Conservation (phyloP, 805 yeast species). For the Peterozyma xylosa region DNA sequence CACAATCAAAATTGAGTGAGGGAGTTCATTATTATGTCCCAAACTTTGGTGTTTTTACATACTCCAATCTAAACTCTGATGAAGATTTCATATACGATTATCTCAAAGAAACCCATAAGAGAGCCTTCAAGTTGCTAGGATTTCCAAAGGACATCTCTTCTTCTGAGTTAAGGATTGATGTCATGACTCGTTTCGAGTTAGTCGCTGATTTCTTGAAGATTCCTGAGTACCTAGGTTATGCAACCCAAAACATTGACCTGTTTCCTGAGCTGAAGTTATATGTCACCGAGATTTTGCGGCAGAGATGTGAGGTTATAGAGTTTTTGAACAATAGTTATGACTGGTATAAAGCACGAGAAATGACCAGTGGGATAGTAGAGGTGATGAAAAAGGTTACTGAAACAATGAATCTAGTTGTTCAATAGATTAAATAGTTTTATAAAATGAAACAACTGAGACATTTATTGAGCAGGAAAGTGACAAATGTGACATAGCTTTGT, state of each 20-base stretch:
- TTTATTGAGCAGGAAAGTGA: too few species aligned
- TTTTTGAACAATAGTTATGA: not conserved
- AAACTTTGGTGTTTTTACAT: too few species aligned
- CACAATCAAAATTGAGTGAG: too few species aligned
- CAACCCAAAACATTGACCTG: not conserved
- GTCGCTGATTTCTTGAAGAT: constrained; percentile 4
- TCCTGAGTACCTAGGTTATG: not conserved
- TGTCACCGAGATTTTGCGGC: not conserved
- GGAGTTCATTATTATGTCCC: too few species aligned
- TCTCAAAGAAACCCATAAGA: too few species aligned
- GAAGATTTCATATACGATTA: too few species aligned
- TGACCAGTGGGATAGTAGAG: not conserved
- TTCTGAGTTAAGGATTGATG: constrained; percentile 46
- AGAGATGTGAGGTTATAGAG: constrained; percentile 1
- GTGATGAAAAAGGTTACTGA: too few species aligned
- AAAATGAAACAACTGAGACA: too few species aligned
- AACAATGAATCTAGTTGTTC: too few species aligned
- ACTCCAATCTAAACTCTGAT: too few species aligned
- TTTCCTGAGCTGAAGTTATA: not conserved
- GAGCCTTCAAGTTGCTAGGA: constrained; percentile 53
- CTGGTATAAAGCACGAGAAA: constrained; percentile 1
- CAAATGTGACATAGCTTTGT: too few species aligned
- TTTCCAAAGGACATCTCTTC: constrained; percentile 46
- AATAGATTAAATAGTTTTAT: too few species aligned
- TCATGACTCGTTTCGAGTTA: constrained; percentile 3